A percentile compares a stretch with the other conserved stretches of the same genome.
Conservation (phyloP, 2,329 filamentous ascomycete species). For the Paracoccidioides lutzii region DNA sequence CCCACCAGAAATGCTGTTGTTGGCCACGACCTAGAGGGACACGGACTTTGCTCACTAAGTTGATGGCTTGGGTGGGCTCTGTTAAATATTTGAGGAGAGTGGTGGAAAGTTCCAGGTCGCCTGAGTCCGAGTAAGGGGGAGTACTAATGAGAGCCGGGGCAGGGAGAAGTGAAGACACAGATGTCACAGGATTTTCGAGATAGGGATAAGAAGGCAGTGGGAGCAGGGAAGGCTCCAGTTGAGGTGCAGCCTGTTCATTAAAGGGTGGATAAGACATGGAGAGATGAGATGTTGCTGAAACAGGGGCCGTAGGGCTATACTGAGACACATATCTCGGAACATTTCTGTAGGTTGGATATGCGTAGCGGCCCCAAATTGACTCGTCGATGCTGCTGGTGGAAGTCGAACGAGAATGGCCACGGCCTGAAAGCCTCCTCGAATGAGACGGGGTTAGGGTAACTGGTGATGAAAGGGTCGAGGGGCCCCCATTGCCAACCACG, state of each 20-base stretch:
- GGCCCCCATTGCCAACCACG: conserved; percentile 16
- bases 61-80: conserved; percentile 64
- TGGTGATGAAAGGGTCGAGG: conserved; percentile 50
- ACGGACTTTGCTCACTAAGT: conserved; percentile 66
- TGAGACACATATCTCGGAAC: conserved; percentile 46
- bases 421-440: conserved; percentile 26
- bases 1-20: conserved; percentile 89
- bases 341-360: conserved; percentile 74
- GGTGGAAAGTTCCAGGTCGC: conserved; percentile 36
- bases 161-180: conserved; percentile 12
- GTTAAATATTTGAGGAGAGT: conserved; percentile 70
- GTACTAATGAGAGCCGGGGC: background rate
- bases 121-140: background rate
- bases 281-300: conserved; percentile 28
- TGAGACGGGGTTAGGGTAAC: conserved; percentile 40
- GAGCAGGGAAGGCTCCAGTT: conserved; percentile 14
- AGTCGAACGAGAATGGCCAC: conserved; percentile 42
- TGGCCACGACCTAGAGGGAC: conserved; percentile 52
- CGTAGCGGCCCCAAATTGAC: conserved; percentile 53
- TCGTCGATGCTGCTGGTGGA: conserved; percentile 59
- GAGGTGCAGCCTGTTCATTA: conserved; percentile 8
- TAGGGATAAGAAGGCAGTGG: conserved; percentile 29
- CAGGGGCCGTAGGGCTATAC: conserved; percentile 27
- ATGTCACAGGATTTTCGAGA: background rate
- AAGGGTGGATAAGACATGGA: conserved; percentile 24